Conservation (phyloP, 1,139 yeast species). For the Magnusiomyces tetraspermus region DNA sequence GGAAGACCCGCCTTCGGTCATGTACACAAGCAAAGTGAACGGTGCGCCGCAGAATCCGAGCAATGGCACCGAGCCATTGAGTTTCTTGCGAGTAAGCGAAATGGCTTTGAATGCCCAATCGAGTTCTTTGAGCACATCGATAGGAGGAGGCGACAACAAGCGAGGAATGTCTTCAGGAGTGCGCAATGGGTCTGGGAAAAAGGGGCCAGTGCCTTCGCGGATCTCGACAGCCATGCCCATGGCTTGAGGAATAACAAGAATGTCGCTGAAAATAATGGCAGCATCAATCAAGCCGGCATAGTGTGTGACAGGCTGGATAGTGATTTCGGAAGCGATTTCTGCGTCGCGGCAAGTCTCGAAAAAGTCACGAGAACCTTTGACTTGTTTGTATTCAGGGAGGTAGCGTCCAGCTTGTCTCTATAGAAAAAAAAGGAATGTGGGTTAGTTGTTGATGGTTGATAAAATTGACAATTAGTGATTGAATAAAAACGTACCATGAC, state of each 20-base stretch:
- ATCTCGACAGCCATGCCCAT: constrained; percentile 93
- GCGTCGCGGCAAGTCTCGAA: constrained; percentile 91
- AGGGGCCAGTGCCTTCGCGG: constrained; percentile 94
- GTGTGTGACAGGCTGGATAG: constrained; percentile 91
- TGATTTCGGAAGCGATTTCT: constrained; percentile 84
- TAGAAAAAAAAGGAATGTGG: constrained; percentile 2
- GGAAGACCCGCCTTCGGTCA: constrained; percentile 97
- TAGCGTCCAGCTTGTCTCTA: constrained; percentile 76
- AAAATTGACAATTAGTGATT: not conserved
- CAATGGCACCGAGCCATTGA: constrained; percentile 85
- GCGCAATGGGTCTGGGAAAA: constrained; percentile 81
- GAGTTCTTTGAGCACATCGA: constrained; percentile 65
- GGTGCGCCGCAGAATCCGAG: constrained; percentile 97
- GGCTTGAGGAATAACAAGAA: constrained; percentile 94
- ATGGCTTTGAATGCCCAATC: constrained; percentile 95
- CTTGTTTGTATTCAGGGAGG: constrained; percentile 70
- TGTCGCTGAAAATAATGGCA: constrained; percentile 92
- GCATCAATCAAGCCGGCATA: constrained; percentile 88
- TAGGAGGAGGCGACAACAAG: constrained; percentile 41
- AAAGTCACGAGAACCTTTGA: constrained; percentile 77
- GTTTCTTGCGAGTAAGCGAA: constrained; percentile 71
- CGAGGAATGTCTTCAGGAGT: constrained; percentile 54
- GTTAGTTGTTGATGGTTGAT: not conserved
- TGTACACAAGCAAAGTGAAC: constrained; percentile 92
- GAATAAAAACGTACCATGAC: constrained; percentile 61